These are phyloP conservation scores for Coemansia nantahalensis DNA, from an alignment of 192 early-diverging fungal species.

Conservation along the genomic window DNA sequence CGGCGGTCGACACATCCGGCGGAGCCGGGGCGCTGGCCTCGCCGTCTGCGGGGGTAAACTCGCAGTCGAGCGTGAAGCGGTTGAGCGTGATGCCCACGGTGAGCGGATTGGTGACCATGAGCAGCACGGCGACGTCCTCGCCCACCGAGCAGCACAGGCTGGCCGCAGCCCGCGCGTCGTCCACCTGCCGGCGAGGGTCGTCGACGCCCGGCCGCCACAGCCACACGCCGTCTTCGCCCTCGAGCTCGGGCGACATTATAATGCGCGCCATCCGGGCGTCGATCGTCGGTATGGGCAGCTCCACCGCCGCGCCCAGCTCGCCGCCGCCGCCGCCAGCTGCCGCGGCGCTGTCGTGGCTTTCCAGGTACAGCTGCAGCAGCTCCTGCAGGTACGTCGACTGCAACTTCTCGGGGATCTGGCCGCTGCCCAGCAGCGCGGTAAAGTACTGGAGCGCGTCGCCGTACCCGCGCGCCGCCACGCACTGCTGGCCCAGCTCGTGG, in stretches of 20 bases:
- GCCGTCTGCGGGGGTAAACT: conserved; percentile 13
- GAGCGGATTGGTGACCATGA: conserved; percentile 48
- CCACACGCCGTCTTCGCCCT: conserved; percentile 37
- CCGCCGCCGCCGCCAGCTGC: too few species aligned
- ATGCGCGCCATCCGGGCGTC: conserved; percentile 35
- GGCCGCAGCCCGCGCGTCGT: background rate
- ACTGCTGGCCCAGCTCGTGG: conserved; percentile 81
- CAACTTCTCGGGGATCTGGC: conserved; percentile 38
- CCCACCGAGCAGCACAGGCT: conserved; percentile 41
- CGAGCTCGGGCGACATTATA: conserved; percentile 48
- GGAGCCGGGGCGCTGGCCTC: background rate
- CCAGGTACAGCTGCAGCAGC: conserved; percentile 46
- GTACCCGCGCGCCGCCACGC: conserved; percentile 70
- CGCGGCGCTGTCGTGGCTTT: conserved; percentile 18
- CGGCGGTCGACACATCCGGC: conserved; percentile 22
- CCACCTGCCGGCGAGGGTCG: conserved; percentile 9
- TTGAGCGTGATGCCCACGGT: conserved; percentile 42
- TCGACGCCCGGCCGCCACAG: conserved; percentile 30
- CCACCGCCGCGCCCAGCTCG: conserved; percentile 20
- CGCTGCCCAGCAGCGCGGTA: conserved; percentile 64
- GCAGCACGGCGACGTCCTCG: conserved; percentile 38
- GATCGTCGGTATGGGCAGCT: conserved; percentile 63
- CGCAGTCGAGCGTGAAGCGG: conserved; percentile 43
- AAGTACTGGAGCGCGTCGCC: conserved; percentile 78
- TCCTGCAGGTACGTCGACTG: conserved; percentile 52